phyloP scores from a whole-genome alignment of 306 rosid species.

The Biancaea sappan region DNA sequence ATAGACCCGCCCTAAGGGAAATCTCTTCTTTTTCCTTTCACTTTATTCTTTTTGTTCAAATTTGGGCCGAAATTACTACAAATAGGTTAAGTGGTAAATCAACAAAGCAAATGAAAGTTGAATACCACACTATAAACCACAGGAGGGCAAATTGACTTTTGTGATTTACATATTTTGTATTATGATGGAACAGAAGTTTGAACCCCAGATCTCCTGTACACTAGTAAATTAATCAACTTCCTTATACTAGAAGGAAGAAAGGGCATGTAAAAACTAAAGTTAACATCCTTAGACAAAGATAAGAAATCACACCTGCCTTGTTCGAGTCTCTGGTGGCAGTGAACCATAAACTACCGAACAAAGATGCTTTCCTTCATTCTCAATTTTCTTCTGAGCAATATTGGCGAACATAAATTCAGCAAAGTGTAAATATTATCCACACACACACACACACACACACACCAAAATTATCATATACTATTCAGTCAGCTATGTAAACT shows the following conservation, averaged over 20 bases:
- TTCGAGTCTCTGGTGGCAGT: constrained; percentile 96
- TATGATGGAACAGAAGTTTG: background rate
- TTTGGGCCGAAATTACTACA: background rate
- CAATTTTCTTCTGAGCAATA: constrained; percentile 68
- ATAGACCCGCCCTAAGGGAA: background rate
- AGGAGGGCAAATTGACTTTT: background rate
- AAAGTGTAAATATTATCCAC: background rate
- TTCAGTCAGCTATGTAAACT: constrained; percentile 29
- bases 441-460: background rate
- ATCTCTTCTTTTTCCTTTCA: background rate
- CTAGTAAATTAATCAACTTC: background rate
- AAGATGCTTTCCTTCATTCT: constrained; percentile 69
- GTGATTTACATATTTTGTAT: background rate
- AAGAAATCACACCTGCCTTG: constrained; percentile 77
- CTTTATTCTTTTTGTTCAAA: background rate
- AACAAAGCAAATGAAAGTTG: no score
- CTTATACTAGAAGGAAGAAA: background rate
- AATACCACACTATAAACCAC: no score
- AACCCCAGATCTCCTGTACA: background rate
- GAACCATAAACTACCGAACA: constrained; percentile 99
- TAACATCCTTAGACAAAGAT: constrained; percentile 27
- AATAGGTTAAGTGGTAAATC: background rate
- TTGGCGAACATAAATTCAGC: constrained; percentile 4
- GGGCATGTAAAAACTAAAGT: background rate
- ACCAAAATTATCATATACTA: constrained; percentile 17